Conservation (phyloP, 352 stramenopile species). For the Halophytophthora polymorphica region DNA sequence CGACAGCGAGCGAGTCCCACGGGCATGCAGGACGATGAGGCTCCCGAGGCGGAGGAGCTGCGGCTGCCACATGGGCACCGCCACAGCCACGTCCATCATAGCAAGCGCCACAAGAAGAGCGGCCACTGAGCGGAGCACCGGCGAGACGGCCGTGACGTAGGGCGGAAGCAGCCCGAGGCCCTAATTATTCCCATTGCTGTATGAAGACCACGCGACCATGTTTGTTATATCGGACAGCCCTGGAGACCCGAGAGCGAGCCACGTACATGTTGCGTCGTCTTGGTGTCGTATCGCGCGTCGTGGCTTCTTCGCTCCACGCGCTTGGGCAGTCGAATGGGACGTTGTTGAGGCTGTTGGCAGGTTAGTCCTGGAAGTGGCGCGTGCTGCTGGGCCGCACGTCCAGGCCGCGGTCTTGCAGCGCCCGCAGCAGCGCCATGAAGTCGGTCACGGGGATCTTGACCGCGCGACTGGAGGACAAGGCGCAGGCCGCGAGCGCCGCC, state of each 20-base stretch:
- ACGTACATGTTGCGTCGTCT: too few species aligned
- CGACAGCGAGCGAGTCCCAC: conserved; percentile 30
- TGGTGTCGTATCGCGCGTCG: too few species aligned
- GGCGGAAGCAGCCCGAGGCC: conserved; percentile 1
- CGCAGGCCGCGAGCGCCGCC: conserved; percentile 40
- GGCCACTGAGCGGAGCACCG: too few species aligned
- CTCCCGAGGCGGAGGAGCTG: conserved; percentile 37
- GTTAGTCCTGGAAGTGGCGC: conserved; percentile 64
- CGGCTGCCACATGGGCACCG: conserved; percentile 25
- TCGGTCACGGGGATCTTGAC: conserved; percentile 62
- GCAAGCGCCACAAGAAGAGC: conserved; percentile 47
- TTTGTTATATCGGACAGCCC: background rate
- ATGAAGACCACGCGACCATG: too few species aligned
- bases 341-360: background rate
- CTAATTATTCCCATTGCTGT: conserved; percentile 7
- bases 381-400: conserved; percentile 52
- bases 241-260: background rate
- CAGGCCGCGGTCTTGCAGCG: conserved; percentile 40
- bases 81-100: conserved; percentile 30
- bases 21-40: conserved; percentile 33
- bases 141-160: background rate
- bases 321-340: too few species aligned
- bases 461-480: conserved; percentile 43
- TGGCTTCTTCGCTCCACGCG: too few species aligned
- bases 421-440: conserved; percentile 60